Percentiles rank a stretch among this genome's conserved stretches.
These are phyloP conservation scores for Cyberlindnera japonica DNA, from an alignment of 805 yeast species.

Conservation along the genomic window DNA sequence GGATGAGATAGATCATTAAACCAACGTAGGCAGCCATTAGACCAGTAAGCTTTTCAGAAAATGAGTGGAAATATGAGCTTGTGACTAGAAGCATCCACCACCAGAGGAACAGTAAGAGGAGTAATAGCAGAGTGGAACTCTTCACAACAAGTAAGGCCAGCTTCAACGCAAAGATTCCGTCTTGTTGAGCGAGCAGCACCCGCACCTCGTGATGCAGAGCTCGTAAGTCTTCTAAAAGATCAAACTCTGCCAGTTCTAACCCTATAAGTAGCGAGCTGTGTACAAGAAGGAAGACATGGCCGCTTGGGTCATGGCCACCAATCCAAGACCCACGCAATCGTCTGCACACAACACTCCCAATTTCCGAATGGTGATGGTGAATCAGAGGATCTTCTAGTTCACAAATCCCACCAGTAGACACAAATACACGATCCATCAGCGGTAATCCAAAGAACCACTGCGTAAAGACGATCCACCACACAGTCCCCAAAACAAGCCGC, in stretches of 20 bases:
- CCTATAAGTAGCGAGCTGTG: conserved; percentile 63
- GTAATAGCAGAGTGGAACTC: conserved; percentile 27
- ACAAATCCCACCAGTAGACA: conserved; percentile 82
- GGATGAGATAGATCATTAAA: conserved; percentile 38
- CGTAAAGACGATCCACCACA: conserved; percentile 83
- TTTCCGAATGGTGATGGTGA: no score
- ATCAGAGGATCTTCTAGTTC: no score
- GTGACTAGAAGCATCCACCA: conserved; percentile 87
- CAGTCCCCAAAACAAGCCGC: conserved; percentile 35
- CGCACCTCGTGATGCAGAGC: no score
- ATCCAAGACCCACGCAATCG: conserved; percentile 60
- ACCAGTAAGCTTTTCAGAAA: conserved; percentile 72
- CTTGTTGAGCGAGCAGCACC: no score
- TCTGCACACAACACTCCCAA: conserved; percentile 41
- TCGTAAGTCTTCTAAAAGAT: conserved; percentile 34
- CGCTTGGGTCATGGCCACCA: conserved; percentile 96
- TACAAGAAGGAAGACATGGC: conserved; percentile 79
- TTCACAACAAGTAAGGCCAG: neutral
- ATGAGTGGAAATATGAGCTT: conserved; percentile 77
- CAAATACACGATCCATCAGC: conserved; percentile 80
- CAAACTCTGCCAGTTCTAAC: conserved; percentile 53
- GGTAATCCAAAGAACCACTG: conserved; percentile 88
- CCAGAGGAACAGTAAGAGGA: conserved; percentile 53
- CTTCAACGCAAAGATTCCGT: neutral
- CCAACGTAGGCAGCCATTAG: conserved; percentile 56